Conservation (phyloP, 2,329 filamentous ascomycete genomes). For the Coleophoma cylindrospora region DNA sequence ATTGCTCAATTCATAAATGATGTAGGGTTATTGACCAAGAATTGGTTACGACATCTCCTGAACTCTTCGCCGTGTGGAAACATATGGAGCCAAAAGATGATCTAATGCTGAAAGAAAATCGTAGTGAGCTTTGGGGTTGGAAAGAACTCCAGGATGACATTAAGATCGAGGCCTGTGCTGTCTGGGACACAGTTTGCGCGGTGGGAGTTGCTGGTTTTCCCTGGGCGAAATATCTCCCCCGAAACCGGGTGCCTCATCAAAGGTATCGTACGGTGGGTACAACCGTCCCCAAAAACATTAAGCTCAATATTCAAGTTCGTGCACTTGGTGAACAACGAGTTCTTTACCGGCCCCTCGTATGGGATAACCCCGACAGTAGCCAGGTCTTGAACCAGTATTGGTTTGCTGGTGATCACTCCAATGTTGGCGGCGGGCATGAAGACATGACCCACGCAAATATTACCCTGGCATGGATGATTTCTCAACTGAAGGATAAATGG, state of each 20-base stretch:
- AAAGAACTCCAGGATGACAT: conserved; percentile 17
- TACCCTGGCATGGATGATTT: conserved; percentile 43
- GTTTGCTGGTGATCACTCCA: conserved; percentile 41
- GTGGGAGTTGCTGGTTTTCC: no score
- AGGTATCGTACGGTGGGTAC: no score
- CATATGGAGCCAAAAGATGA: no score
- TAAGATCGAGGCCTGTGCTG: no score
- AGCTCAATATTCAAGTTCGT: conserved; percentile 43
- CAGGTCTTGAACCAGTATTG: conserved; percentile 32
- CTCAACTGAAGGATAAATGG: conserved; percentile 24
- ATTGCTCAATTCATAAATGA: conserved; percentile 28
- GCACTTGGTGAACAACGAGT: conserved; percentile 40
- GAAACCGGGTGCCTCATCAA: no score
- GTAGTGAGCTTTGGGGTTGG: conserved; percentile 21
- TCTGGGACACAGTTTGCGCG: no score
- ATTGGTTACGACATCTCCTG: conserved; percentile 34
- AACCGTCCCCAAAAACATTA: conserved; percentile 30
- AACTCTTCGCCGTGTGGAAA: conserved; percentile 20
- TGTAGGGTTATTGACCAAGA: conserved; percentile 36
- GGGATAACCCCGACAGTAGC: conserved; percentile 24
- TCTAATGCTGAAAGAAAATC: no score
- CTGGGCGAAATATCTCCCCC: no score
- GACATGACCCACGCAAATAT: conserved; percentile 40
- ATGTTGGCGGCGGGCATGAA: conserved; percentile 40
- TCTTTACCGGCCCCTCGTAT: conserved; percentile 32